These are phyloP conservation scores for Fagus crenata DNA, from an alignment of 306 rosid species.

Conservation along the genomic window DNA sequence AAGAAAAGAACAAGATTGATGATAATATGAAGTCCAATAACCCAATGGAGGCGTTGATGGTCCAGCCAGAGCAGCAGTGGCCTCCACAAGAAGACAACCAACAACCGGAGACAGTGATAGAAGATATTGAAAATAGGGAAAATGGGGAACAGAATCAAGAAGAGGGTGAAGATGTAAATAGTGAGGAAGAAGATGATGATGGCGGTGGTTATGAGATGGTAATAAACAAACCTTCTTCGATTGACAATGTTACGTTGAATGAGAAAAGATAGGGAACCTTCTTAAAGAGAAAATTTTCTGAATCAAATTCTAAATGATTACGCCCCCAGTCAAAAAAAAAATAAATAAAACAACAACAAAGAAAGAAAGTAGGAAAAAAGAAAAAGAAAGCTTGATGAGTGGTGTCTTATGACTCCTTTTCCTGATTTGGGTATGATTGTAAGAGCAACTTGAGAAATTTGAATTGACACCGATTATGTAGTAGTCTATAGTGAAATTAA, in stretches of 20 bases:
- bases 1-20: conserved; percentile 41
- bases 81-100: conserved; percentile 32
- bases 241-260: conserved; percentile 59
- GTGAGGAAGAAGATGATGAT: conserved; percentile 50
- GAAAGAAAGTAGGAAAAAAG: no score
- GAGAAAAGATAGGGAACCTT: conserved; percentile 42
- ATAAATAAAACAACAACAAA: no score
- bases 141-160: conserved; percentile 32
- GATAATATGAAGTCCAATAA: conserved; percentile 24
- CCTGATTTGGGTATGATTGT: background rate
- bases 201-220: conserved; percentile 44
- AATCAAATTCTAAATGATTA: background rate
- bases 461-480: background rate
- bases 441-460: background rate
- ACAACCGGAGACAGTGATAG: conserved; percentile 5
- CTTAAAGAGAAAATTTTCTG: background rate
- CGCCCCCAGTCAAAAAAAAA: no score
- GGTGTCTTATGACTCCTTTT: background rate
- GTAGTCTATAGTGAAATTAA: background rate
- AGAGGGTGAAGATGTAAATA: conserved; percentile 34
- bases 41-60: conserved; percentile 72
- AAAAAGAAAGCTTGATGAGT: background rate
- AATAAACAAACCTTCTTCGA: conserved; percentile 48
- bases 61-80: conserved; percentile 85
- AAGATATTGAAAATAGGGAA: conserved; percentile 24